A percentile compares a stretch with the other conserved stretches of the same genome.
These are phyloP conservation scores for Raffaelea arxii DNA, from an alignment of 2,329 filamentous ascomycete species.

Conservation along the genomic window DNA sequence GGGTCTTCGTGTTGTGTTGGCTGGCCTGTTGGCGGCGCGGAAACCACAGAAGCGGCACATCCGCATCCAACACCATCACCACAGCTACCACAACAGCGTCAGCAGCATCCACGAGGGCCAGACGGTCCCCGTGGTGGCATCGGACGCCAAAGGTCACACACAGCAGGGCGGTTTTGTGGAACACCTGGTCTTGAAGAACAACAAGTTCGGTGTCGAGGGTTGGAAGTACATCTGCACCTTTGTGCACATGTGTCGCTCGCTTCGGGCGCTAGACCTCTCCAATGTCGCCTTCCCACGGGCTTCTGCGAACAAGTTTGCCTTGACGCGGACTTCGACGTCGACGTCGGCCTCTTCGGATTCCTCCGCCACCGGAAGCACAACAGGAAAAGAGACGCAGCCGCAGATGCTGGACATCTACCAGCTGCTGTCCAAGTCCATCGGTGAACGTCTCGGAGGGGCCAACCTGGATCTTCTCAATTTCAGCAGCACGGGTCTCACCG, in stretches of 20 bases:
- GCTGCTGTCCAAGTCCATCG: conserved; percentile 65
- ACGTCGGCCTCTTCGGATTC: neutral
- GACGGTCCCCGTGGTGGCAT: conserved; percentile 14
- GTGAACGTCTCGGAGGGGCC: conserved; percentile 64
- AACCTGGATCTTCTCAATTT: conserved; percentile 76
- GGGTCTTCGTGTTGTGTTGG: conserved; percentile 75
- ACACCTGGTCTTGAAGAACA: conserved; percentile 81
- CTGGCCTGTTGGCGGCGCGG: conserved; percentile 74
- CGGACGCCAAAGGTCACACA: conserved; percentile 26
- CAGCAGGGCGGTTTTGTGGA: conserved; percentile 67
- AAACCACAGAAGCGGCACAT: conserved; percentile 47
- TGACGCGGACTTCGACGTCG: neutral
- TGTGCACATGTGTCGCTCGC: conserved; percentile 76
- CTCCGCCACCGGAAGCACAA: neutral
- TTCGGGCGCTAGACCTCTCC: conserved; percentile 80
- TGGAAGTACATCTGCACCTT: conserved; percentile 91
- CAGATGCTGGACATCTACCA: conserved; percentile 43
- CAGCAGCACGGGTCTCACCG: conserved; percentile 64
- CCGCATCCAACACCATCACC: conserved; percentile 20
- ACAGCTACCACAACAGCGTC: neutral
- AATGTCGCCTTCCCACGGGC: conserved; percentile 63
- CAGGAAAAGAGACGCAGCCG: conserved; percentile 1
- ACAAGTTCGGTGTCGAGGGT: conserved; percentile 76
- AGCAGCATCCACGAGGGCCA: conserved; percentile 15
- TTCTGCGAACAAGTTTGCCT: neutral